These are phyloP conservation scores for Leishmania guyanensis DNA, from an alignment of 208 protist species.

Conservation along the genomic window DNA sequence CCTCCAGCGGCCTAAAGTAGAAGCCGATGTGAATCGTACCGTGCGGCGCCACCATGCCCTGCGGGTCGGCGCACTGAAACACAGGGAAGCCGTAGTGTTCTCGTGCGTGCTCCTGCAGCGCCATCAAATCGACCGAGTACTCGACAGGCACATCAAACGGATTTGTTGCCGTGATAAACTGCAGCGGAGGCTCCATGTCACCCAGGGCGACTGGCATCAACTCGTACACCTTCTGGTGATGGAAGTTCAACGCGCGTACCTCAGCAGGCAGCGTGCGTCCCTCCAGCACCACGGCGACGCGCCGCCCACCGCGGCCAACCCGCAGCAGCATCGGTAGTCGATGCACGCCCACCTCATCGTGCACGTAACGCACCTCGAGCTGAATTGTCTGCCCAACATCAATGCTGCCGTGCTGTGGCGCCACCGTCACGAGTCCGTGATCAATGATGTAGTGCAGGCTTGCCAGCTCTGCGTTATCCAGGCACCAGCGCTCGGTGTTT, in stretches of 20 bases:
- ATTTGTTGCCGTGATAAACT: conserved; percentile 79
- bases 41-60: conserved; percentile 63
- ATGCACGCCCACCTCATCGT: conserved; percentile 66
- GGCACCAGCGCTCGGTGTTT: conserved; percentile 82
- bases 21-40: conserved; percentile 59
- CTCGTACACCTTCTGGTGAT: conserved; percentile 49
- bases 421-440: conserved; percentile 60
- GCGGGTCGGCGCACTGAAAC: conserved; percentile 87
- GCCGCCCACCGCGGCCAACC: conserved; percentile 58
- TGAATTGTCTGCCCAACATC: conserved; percentile 51
- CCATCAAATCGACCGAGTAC: conserved; percentile 69
- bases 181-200: conserved; percentile 85
- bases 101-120: conserved; percentile 50
- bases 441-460: conserved; percentile 81
- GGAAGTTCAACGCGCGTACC: conserved; percentile 65
- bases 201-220: conserved; percentile 89
- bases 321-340: conserved; percentile 82
- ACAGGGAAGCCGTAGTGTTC: conserved; percentile 86
- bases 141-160: conserved; percentile 48
- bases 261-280: conserved; percentile 76
- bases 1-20: conserved; percentile 92
- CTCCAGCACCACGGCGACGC: conserved; percentile 79
- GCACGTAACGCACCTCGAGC: conserved; percentile 74
- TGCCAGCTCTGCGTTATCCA: conserved; percentile 72
- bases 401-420: conserved; percentile 62